phyloP scores from a whole-genome alignment of 164 flowering plant genomes.

The Kingdonia uniflora region DNA sequence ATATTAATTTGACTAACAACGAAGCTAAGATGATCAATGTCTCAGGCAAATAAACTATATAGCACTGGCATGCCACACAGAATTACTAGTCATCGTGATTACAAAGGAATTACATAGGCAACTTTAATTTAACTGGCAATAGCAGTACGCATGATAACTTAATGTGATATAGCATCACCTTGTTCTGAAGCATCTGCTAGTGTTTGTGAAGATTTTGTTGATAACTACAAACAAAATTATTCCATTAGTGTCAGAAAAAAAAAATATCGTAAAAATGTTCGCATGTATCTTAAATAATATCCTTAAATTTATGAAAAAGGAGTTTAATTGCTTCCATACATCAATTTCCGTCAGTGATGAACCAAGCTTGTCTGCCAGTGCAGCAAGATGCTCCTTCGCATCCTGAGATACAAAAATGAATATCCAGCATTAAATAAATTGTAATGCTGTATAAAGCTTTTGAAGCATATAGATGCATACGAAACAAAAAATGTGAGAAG shows the following conservation, averaged over 20 bases:
- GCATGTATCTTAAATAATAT: not conserved
- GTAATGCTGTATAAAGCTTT: too few species aligned
- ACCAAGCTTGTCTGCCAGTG: constrained; percentile 90
- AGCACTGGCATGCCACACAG: too few species aligned
- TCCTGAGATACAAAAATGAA: constrained; percentile 37
- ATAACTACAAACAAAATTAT: constrained; percentile 45
- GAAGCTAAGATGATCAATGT: too few species aligned
- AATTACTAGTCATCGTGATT: too few species aligned
- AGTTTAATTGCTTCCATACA: constrained; percentile 36
- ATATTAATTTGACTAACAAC: too few species aligned
- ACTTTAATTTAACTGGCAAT: too few species aligned
- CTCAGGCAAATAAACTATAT: too few species aligned
- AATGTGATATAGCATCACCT: constrained; percentile 46
- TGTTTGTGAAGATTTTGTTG: constrained; percentile 41
- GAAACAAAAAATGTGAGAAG: too few species aligned
- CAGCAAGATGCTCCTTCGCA: constrained; percentile 95
- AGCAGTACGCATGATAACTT: constrained; percentile 15
- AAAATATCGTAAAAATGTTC: not conserved
- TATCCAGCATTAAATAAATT: not conserved
- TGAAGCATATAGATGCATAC: too few species aligned
- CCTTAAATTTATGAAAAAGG: not conserved
- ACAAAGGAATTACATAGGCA: not conserved
- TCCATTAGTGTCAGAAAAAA: constrained; percentile 12
- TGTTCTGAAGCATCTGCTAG: constrained; percentile 60
- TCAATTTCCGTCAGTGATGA: constrained; percentile 71